Evolutionary conservation across 2,329 filamentous ascomycete genomes (phyloP).

Genomic region (Aureobasidium sp.): DNA sequence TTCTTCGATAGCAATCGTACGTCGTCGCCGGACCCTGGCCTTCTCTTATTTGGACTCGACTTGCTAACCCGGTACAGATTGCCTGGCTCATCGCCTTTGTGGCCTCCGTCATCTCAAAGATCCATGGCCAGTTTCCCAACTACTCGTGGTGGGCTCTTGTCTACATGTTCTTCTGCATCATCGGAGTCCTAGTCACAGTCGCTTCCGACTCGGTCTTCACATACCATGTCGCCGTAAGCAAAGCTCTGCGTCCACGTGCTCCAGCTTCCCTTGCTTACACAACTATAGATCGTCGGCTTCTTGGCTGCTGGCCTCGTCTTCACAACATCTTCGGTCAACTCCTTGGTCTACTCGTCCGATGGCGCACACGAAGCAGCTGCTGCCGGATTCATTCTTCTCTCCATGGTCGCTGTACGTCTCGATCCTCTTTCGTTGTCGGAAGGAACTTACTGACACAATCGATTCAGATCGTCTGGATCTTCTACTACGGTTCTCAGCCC

Average conservation of each 20-base stretch:
- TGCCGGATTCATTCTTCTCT: constrained; percentile 87
- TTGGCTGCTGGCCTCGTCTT: constrained; percentile 75
- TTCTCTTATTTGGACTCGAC: background rate
- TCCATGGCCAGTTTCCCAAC: constrained; percentile 58
- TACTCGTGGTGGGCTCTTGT: constrained; percentile 89
- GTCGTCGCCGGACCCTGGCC: constrained; percentile 29
- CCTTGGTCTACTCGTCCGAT: constrained; percentile 66
- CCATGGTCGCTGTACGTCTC: constrained; percentile 75
- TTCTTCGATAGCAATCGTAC: constrained; percentile 80
- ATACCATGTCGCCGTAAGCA: constrained; percentile 76
- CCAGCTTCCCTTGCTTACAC: background rate
- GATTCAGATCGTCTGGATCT: constrained; percentile 86
- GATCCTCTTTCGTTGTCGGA: background rate
- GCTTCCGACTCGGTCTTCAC: constrained; percentile 76
- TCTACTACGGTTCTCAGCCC: constrained; percentile 93
- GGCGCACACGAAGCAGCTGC: constrained; percentile 70
- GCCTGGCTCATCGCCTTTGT: constrained; percentile 94
- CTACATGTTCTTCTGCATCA: constrained; percentile 76
- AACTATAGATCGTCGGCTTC: constrained; percentile 65
- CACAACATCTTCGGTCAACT: constrained; percentile 77
- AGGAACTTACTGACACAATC: background rate
- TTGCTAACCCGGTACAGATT: constrained; percentile 46
- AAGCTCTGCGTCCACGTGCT: background rate
- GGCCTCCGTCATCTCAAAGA: constrained; percentile 65
- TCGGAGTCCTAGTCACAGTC: constrained; percentile 72